These are phyloP conservation scores for Hirsutella rhossiliensis DNA, from an alignment of 2,329 filamentous ascomycete species.

Conservation along the genomic window DNA sequence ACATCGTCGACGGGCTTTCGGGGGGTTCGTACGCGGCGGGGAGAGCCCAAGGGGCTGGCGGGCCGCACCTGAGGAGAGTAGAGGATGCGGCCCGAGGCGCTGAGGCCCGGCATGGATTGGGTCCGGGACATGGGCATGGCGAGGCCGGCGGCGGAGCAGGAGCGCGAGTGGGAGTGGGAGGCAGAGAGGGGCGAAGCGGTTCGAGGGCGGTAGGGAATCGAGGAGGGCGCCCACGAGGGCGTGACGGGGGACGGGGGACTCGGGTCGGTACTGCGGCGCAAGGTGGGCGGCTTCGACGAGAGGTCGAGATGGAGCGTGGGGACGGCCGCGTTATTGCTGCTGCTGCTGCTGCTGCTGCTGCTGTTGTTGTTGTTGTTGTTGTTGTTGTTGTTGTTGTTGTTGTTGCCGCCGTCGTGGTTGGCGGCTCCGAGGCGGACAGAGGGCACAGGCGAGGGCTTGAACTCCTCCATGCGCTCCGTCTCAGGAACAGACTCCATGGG, in stretches of 20 bases:
- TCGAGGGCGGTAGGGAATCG: slow-evolving; percentile 47
- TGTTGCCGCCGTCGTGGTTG: slow-evolving; percentile 11
- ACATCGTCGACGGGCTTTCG: slow-evolving; percentile 48
- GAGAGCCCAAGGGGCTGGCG: slow-evolving; percentile 41
- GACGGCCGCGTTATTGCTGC: slow-evolving; percentile 6
- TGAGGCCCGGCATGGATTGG: slow-evolving; percentile 52
- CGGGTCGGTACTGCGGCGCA: slow-evolving; percentile 49
- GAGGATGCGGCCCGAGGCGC: slow-evolving; percentile 45
- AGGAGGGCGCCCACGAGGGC: slow-evolving; percentile 32
- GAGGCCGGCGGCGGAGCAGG: slow-evolving; percentile 43
- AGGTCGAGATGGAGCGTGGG: slow-evolving; percentile 30
- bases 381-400: background rate
- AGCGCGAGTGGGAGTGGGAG: slow-evolving; percentile 33
- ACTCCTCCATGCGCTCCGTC: slow-evolving; percentile 56
- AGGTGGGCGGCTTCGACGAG: slow-evolving; percentile 36
- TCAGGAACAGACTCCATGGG: slow-evolving; percentile 56
- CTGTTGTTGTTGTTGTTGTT: background rate
- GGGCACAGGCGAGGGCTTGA: slow-evolving; percentile 45
- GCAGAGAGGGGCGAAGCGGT: slow-evolving; percentile 50
- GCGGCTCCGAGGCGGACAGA: slow-evolving; percentile 35
- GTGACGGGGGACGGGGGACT: slow-evolving; percentile 37
- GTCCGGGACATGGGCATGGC: slow-evolving; percentile 48
- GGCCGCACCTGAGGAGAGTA: slow-evolving; percentile 40
- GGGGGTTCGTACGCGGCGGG: slow-evolving; percentile 37
- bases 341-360: background rate